Conservation (phyloP, 805 yeast genomes). For the Ogataea methylovora region DNA sequence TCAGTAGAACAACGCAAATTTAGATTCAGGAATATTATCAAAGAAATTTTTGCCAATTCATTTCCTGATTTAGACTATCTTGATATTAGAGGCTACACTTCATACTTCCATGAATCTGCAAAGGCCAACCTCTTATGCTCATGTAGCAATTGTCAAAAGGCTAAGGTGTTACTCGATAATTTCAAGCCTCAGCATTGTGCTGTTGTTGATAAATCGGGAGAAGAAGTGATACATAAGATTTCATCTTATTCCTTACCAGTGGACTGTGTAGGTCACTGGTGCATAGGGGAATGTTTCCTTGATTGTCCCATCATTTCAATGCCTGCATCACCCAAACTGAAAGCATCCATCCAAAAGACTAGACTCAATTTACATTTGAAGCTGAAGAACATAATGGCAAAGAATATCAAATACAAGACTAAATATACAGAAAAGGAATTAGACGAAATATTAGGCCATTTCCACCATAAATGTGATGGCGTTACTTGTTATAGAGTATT, state of each 20-base stretch:
- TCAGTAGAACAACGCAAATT: neutral
- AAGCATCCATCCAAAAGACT: neutral
- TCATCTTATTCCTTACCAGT: slow-evolving; percentile 1
- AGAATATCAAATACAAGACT: slow-evolving; percentile 1
- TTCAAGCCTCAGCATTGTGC: slow-evolving; percentile 1
- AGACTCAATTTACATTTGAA: slow-evolving; percentile 1
- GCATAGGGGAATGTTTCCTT: slow-evolving; percentile 1
- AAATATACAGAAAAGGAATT: neutral
- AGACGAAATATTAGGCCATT: neutral
- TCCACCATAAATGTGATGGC: slow-evolving; percentile 1
- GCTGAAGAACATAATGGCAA: neutral
- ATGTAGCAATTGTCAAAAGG: neutral
- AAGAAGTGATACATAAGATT: neutral
- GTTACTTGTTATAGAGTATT: neutral
- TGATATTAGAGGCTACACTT: neutral
- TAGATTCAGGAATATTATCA: neutral
- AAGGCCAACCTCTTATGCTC: neutral
- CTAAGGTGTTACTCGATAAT: neutral
- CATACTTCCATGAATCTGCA: neutral
- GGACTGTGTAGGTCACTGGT: slow-evolving; percentile 1
- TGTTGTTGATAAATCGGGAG: neutral
- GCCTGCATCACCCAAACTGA: neutral
- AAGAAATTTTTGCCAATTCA: neutral
- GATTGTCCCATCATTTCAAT: slow-evolving; percentile 1
- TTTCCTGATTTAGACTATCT: slow-evolving; percentile 1